Evolutionary conservation across 2,329 filamentous ascomycete genomes (phyloP).

Genomic region (Pseudogymnoascus sp.): DNA sequence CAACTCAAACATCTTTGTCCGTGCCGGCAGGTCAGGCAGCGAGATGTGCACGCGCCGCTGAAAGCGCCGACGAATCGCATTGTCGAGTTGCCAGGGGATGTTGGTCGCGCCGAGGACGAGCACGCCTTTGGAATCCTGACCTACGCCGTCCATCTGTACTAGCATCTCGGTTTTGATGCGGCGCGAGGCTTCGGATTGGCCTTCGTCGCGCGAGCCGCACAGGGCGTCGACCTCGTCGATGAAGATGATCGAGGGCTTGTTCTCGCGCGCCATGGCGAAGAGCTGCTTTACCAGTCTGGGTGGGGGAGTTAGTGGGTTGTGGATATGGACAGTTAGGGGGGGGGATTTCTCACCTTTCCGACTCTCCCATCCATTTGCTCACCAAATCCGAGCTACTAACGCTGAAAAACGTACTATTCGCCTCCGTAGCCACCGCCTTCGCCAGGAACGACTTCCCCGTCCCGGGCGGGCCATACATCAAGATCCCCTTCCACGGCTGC

Average conservation of each 20-base stretch:
- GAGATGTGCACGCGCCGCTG: constrained; percentile 94
- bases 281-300: constrained; percentile 74
- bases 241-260: constrained; percentile 96
- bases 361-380: constrained; percentile 99
- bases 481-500: constrained; percentile 95
- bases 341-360: constrained; percentile 64
- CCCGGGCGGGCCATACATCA: constrained; percentile 90
- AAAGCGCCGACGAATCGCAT: constrained; percentile 90
- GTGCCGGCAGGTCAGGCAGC: constrained; percentile 74
- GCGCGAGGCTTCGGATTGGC: constrained; percentile 92
- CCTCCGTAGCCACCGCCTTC: constrained; percentile 95
- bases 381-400: constrained; percentile 95
- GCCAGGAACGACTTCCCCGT: constrained; percentile 97
- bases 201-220: constrained; percentile 84
- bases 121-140: constrained; percentile 87
- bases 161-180: constrained; percentile 98
- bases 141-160: constrained; percentile 98
- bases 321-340: not conserved
- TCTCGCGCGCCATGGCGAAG: constrained; percentile 96
- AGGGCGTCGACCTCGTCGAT: constrained; percentile 97
- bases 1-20: constrained; percentile 87
- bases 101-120: constrained; percentile 94
- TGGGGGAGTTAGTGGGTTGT: too few relatives aligned
- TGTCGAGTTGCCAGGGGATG: constrained; percentile 96
- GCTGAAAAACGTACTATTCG: constrained; percentile 98